These are phyloP conservation scores for Balamuthia mandrillaris DNA, from an alignment of 208 protist species.

Conservation along the genomic window DNA sequence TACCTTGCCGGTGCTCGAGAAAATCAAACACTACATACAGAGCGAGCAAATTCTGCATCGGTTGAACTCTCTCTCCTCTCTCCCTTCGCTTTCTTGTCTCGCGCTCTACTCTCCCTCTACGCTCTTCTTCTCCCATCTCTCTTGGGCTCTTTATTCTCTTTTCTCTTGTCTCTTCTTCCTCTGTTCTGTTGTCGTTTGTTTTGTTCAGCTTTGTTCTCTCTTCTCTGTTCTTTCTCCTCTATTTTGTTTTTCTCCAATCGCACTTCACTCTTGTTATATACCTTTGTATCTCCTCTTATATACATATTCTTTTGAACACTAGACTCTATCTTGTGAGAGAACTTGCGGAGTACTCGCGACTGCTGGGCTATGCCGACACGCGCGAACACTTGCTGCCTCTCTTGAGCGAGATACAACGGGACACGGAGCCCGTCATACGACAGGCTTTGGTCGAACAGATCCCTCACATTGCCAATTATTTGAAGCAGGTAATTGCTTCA, in stretches of 20 bases:
- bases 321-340: slow-evolving; percentile 4
- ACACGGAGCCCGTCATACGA: neutral
- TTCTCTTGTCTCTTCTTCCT: too few species aligned
- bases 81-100: too few species aligned
- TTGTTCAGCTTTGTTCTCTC: too few species aligned
- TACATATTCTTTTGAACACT: neutral
- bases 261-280: neutral
- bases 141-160: too few species aligned
- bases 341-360: neutral
- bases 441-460: slow-evolving; percentile 17
- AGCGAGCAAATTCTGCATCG: neutral
- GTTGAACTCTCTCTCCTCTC: too few species aligned
- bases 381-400: neutral
- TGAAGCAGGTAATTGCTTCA: neutral
- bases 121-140: too few species aligned
- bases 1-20: neutral
- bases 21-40: neutral
- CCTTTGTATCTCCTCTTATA: neutral
- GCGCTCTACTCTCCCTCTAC: too few species aligned
- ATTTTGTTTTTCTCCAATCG: too few species aligned
- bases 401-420: slow-evolving; percentile 13
- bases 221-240: too few species aligned
- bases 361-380: neutral
- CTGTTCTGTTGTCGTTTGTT: too few species aligned
- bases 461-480: neutral